phyloP scores from a whole-genome alignment of 2,329 filamentous ascomycete genomes.

The Ophiostoma piceae region DNA sequence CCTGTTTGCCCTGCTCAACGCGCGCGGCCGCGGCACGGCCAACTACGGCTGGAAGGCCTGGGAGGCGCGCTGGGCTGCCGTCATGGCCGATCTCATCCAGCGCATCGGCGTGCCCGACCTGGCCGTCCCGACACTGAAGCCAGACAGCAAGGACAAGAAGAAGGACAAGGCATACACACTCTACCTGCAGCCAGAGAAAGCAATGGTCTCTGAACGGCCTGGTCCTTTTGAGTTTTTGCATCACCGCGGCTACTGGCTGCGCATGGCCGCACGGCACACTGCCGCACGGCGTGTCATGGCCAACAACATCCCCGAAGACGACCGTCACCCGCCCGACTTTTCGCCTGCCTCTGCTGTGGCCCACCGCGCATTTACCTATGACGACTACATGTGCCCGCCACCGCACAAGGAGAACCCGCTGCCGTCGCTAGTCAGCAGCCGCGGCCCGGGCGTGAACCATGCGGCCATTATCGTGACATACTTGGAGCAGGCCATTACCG shows the following conservation, averaged over 20 bases:
- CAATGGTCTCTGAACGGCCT: slow-evolving; percentile 51
- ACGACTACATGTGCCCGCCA: slow-evolving; percentile 62
- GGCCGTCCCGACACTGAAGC: slow-evolving; percentile 25
- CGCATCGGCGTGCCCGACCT: slow-evolving; percentile 50
- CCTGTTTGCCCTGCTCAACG: slow-evolving; percentile 71
- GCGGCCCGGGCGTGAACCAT: slow-evolving; percentile 47
- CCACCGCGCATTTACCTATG: slow-evolving; percentile 53
- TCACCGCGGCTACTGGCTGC: slow-evolving; percentile 63
- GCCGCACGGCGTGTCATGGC: slow-evolving; percentile 50
- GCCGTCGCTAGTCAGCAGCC: slow-evolving; percentile 18
- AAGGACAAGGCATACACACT: neutral
- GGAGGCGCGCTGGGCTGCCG: slow-evolving; percentile 67
- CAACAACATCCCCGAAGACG: slow-evolving; percentile 54
- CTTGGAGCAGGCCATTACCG: slow-evolving; percentile 46
- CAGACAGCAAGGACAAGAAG: neutral
- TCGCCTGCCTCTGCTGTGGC: slow-evolving; percentile 44
- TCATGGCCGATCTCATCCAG: slow-evolving; percentile 58
- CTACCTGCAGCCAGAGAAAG: slow-evolving; percentile 53
- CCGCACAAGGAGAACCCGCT: slow-evolving; percentile 57
- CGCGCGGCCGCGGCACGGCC: slow-evolving; percentile 74
- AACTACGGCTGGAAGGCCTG: slow-evolving; percentile 95
- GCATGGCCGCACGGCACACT: slow-evolving; percentile 54
- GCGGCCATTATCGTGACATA: slow-evolving; percentile 50
- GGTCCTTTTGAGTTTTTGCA: slow-evolving; percentile 61
- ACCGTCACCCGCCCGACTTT: slow-evolving; percentile 47